phyloP scores from a whole-genome alignment of 805 yeast genomes.

The Brettanomyces sp. region DNA sequence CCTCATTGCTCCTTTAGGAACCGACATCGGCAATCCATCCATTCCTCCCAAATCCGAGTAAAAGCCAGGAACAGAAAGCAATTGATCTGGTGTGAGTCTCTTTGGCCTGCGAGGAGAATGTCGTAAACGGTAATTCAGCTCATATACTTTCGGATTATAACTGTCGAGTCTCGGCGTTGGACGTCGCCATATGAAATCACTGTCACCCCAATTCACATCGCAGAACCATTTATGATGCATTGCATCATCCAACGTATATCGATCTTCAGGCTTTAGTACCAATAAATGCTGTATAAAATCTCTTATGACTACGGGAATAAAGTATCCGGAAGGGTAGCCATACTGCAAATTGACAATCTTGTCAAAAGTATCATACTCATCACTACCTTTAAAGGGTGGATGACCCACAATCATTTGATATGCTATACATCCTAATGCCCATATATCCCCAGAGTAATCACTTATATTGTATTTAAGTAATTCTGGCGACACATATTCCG shows the following conservation, averaged over 20 bases:
- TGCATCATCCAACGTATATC: conserved; percentile 50
- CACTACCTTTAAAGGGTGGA: conserved; percentile 84
- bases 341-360: conserved; percentile 75
- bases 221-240: conserved; percentile 67
- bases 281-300: conserved; percentile 61
- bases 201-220: conserved; percentile 56
- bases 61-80: not conserved
- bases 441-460: conserved; percentile 78
- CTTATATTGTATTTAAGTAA: conserved; percentile 67
- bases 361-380: conserved; percentile 82
- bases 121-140: conserved; percentile 1
- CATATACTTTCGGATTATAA: conserved; percentile 36
- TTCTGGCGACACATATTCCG: conserved; percentile 94
- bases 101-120: not conserved
- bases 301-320: conserved; percentile 51
- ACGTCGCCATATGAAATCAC: conserved; percentile 57
- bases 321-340: conserved; percentile 55
- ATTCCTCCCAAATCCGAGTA: conserved; percentile 1
- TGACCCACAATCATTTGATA: conserved; percentile 74
- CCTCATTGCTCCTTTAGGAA: not conserved
- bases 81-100: not conserved
- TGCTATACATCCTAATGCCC: conserved; percentile 90
- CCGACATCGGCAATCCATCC: not conserved
- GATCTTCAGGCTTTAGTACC: conserved; percentile 57
- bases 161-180: conserved; percentile 64